Evolutionary conservation across 2,329 filamentous ascomycete genomes (phyloP), one percentile per base, ranked within the genome.

Genomic region (Pleoardoris graminearum): DNA sequence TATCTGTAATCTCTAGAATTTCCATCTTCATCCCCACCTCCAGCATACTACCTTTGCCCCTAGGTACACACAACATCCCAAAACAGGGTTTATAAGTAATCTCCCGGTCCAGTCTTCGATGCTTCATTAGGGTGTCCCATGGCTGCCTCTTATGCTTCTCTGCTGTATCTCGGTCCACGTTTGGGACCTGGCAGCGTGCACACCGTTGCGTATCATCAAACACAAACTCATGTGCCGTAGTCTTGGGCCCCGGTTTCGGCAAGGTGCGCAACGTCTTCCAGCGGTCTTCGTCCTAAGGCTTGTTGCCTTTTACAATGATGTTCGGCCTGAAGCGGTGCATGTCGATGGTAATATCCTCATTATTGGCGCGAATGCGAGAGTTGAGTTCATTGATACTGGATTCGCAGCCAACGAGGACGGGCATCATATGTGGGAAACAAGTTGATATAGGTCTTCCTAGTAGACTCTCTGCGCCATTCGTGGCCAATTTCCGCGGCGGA

Each of bases 31-130:
- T 84, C 0, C 85, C 85, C 10, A 87, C 80, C 51, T 76, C 75
- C 8, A 87, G 63, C 42, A 73, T 66, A 0, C 82, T 83, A 56
- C 84, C 82, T 37, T 85, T 80, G 30, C 74, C 76, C 54, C 79
- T 75, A 14, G 85, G 84, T 47, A 82, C 81, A 65, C 82, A 81
- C 62, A 87, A 66, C 85, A 87, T 87, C 1, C 85, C 85, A 75
- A 86, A 87, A 59, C 84, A 86, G 35, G 85, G 85, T 72, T 87
- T 87, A 57, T 76, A 86, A 70, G 78, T 85, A 22, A 83, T 77
- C 0, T 84, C 84, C 60, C 80, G 73, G 63, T 87, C 84, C 4
- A 86, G 76, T 23, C 83, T 69, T 7, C 84, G 73, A 68, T 84
- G 86, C 61, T 80, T 81, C 77, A 85, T 82, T 48, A 87, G 67